A percentile compares a stretch with the other conserved stretches of the same genome.
Evolutionary conservation across 768 basidiomycete species (phyloP).

Genomic region (Boletus insuetus): DNA sequence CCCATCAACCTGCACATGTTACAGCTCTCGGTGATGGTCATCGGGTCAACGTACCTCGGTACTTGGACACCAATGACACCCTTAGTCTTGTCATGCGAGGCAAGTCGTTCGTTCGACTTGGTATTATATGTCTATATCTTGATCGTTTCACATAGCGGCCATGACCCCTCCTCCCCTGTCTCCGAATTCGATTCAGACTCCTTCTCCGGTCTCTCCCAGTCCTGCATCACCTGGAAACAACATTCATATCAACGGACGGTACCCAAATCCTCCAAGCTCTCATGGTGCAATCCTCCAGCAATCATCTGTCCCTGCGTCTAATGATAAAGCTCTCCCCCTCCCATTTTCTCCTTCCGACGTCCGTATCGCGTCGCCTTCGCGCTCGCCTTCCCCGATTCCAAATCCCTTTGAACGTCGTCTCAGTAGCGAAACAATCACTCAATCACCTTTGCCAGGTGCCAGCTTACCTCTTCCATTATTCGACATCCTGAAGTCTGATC

Average conservation of each 20-base stretch:
- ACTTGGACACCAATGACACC: constrained; percentile 45
- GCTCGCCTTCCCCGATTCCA: constrained; percentile 59
- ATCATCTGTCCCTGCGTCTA: constrained; percentile 2
- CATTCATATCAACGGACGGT: constrained; percentile 14
- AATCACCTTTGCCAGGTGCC: constrained; percentile 19
- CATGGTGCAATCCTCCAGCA: constrained; percentile 10
- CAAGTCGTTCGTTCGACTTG: constrained; percentile 12
- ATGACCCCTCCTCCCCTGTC: constrained; percentile 33
- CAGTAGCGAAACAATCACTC: constrained; percentile 58
- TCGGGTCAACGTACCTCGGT: constrained; percentile 39
- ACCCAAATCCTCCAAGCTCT: constrained; percentile 21
- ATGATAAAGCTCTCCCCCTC: constrained; percentile 18
- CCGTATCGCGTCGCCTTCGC: constrained; percentile 30
- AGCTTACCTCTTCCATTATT: constrained; percentile 51
- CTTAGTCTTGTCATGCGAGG: constrained; percentile 32
- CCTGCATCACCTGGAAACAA: constrained; percentile 21
- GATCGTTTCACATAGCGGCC: constrained; percentile 21
- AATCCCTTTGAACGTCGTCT: constrained; percentile 89
- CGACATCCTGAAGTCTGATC: constrained; percentile 45
- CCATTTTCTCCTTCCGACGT: constrained; percentile 22
- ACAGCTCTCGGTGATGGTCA: constrained; percentile 9
- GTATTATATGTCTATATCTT: not conserved
- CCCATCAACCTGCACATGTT: constrained; percentile 6
- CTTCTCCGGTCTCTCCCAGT: constrained; percentile 35
- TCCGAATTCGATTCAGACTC: constrained; percentile 31